Evolutionary conservation across 2,329 filamentous ascomycete species (phyloP).

Genomic region (Sclerotinia glacialis): DNA sequence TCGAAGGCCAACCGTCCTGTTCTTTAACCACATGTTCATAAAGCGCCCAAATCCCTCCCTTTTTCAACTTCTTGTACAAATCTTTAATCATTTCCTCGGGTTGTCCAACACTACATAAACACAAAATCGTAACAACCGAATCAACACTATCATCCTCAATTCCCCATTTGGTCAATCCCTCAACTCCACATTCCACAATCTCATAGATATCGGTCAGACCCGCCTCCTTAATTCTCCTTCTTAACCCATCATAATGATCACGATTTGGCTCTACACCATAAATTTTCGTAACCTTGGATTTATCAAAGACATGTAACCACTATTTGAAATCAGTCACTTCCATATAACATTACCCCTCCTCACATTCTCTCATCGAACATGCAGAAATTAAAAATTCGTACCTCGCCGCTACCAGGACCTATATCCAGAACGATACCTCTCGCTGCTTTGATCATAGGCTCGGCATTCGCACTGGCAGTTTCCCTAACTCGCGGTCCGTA

Average conservation of each 20-base stretch:
- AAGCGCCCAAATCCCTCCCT: conserved; percentile 35
- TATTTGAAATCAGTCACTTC: conserved; percentile 51
- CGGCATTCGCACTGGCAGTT: conserved; percentile 45
- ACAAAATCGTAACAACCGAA: conserved; percentile 35
- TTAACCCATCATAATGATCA: conserved; percentile 50
- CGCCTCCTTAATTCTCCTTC: conserved; percentile 47
- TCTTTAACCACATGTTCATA: conserved; percentile 36
- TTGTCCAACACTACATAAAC: conserved; percentile 33
- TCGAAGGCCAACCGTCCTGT: conserved; percentile 26
- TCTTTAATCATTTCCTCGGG: conserved; percentile 32
- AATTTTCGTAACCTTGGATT: conserved; percentile 42
- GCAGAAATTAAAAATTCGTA: conserved; percentile 54
- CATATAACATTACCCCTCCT: not conserved
- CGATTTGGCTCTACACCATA: conserved; percentile 65
- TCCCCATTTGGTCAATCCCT: conserved; percentile 48
- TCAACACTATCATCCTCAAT: conserved; percentile 46
- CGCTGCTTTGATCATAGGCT: conserved; percentile 41
- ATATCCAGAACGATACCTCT: conserved; percentile 48
- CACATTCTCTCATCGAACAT: conserved; percentile 30
- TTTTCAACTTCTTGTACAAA: conserved; percentile 33
- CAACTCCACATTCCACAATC: conserved; percentile 60
- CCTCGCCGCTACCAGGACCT: conserved; percentile 57
- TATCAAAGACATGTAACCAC: conserved; percentile 22
- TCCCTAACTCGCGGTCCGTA: conserved; percentile 51
- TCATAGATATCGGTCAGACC: conserved; percentile 58